A percentile compares a stretch with the other conserved stretches of the same genome.
Evolutionary conservation across 2,329 filamentous ascomycete genomes (phyloP).

Genomic region (Didymosphaeria variabile): DNA sequence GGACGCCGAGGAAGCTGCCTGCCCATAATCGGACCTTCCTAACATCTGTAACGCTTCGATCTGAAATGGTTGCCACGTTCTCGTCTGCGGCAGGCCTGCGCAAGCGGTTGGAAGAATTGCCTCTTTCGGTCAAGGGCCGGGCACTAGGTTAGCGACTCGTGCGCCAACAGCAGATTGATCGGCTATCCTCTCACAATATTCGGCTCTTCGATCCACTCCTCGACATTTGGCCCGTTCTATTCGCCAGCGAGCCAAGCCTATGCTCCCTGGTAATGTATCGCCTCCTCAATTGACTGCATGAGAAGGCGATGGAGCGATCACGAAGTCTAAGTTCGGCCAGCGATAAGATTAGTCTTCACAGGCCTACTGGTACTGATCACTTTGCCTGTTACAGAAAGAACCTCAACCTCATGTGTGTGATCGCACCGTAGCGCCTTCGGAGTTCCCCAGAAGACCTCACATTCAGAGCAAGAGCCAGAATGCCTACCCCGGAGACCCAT

Average conservation of each 20-base stretch:
- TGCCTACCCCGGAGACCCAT: neutral
- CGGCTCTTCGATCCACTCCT: neutral
- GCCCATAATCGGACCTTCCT: neutral
- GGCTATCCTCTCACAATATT: neutral
- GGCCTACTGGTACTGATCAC: neutral
- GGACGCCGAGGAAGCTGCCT: neutral
- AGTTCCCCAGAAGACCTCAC: neutral
- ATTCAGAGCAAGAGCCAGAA: neutral
- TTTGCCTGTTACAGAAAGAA: neutral
- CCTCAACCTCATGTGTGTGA: neutral
- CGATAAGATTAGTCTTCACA: neutral
- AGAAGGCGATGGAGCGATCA: no score
- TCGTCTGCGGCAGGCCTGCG: neutral
- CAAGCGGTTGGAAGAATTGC: neutral
- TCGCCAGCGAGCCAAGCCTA: neutral
- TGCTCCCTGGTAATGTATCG: no score
- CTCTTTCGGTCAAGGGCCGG: neutral
- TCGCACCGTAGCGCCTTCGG: neutral
- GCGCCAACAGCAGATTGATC: neutral
- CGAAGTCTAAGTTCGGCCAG: no score
- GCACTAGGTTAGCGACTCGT: no score
- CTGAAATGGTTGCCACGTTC: neutral
- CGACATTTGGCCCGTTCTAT: neutral
- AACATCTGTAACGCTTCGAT: neutral
- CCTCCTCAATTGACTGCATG: no score